Percentiles rank a stretch among this genome's conserved stretches.
phyloP scores from a whole-genome alignment of 2,329 filamentous ascomycete species.

The Pseudophaeomoniella oleicola region DNA sequence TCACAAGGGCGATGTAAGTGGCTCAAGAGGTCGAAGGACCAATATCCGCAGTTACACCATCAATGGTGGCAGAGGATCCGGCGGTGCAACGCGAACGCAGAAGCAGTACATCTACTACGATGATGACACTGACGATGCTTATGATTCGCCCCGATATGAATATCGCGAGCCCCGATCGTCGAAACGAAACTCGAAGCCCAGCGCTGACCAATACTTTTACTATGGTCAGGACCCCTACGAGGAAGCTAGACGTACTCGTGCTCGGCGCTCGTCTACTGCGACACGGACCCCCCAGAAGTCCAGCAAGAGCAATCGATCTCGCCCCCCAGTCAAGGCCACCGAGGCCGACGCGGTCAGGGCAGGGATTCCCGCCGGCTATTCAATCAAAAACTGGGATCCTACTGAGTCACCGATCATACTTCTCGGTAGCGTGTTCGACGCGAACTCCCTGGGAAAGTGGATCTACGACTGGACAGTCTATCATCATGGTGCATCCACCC shows the following conservation, averaged over 20 bases:
- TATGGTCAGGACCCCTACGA: constrained; percentile 40
- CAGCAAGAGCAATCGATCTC: constrained; percentile 20
- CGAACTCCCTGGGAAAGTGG: constrained; percentile 96
- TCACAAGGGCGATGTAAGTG: constrained; percentile 50
- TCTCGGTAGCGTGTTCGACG: constrained; percentile 88
- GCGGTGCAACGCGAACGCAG: constrained; percentile 25
- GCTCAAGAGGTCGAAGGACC: constrained; percentile 27
- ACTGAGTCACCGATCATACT: constrained; percentile 86
- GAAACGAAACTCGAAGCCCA: constrained; percentile 27
- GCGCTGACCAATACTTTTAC: constrained; percentile 37
- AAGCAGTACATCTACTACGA: constrained; percentile 38
- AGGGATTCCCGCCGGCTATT: constrained; percentile 77
- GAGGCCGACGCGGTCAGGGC: constrained; percentile 49
- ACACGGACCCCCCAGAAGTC: constrained; percentile 26
- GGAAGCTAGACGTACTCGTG: constrained; percentile 35
- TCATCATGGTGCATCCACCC: constrained; percentile 64
- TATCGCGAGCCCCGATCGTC: constrained; percentile 33
- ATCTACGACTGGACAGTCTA: constrained; percentile 99
- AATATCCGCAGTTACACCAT: constrained; percentile 33
- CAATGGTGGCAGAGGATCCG: constrained; percentile 21
- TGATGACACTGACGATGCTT: constrained; percentile 42
- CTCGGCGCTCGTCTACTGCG: constrained; percentile 40
- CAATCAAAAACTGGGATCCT: constrained; percentile 96
- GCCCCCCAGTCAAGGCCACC: constrained; percentile 37
- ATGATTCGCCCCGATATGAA: constrained; percentile 28